Base-by-base conservation (phyloP, 23 red algal species). In the Gracilariopsis chorda region DNA sequence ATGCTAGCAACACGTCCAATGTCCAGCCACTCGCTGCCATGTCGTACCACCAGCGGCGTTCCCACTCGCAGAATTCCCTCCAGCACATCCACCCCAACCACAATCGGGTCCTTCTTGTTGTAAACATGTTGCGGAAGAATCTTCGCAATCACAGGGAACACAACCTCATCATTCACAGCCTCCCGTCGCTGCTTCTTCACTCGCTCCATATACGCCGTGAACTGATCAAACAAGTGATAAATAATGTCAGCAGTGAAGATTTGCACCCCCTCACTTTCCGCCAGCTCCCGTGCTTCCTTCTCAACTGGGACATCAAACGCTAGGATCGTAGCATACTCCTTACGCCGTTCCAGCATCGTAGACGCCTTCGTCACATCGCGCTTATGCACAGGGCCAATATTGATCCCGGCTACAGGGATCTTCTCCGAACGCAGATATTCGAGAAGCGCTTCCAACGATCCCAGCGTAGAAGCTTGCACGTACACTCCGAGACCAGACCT, bases 161-260 rank as follows among this genome's bases (percentile, higher is more conserved):
- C 93, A 8, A 96, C 93, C 10, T 94, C 93, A 20, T 80, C 79
- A 48, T 78, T 82, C 29, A 94, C 97, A 34, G 89, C 90, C 37
- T 92, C 87, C 19, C 84, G 90, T 27, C 81, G 63, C 23, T 53
- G 36, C 71, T 91, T 92, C 46, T 90, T 87, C 68, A 95, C 35
- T 33, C 93, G 69, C 39, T 94, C 93, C 97, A 99, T 99, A 67
- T 99, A 94, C 7, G 72, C 85, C 1, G 82, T 95, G 84, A 99
- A 99, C 36, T 90, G 93, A 87, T 99, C 97, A 77, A 99, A 99
- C 29, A 99, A 76, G 65, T 99, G 93, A 76, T 96, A 99, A 59
- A 99, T 99, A 84, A 99, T 99, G 76, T 99, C 97, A n/a, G 97
- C 97, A 19, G 97, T 96, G 88, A 99, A 99, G 72, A 99, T 99